These are phyloP conservation scores for Auriscalpium microsporum DNA, from an alignment of 768 basidiomycete species.

Conservation along the genomic window DNA sequence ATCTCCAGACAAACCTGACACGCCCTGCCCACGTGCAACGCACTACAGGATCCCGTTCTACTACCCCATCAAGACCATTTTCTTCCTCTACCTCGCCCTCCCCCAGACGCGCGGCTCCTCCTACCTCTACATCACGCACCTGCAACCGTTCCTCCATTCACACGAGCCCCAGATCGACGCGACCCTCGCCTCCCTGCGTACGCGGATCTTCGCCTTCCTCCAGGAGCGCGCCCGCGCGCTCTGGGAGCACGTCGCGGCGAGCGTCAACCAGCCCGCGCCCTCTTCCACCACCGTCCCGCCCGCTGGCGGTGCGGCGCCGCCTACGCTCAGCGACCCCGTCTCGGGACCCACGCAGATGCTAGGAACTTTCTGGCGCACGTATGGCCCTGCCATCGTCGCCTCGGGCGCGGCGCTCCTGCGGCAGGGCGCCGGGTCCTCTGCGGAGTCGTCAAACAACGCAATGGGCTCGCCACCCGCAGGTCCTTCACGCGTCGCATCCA, in stretches of 20 bases:
- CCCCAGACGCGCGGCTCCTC: conserved; percentile 87
- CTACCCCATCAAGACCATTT: conserved; percentile 68
- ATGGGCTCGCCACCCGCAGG: conserved; percentile 23
- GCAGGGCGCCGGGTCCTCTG: conserved; percentile 32
- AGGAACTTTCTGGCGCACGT: conserved; percentile 66
- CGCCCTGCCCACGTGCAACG: conserved; percentile 8
- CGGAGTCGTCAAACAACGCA: conserved; percentile 21
- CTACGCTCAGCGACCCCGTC: conserved; percentile 42
- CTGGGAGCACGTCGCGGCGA: conserved; percentile 55
- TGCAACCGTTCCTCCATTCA: conserved; percentile 73
- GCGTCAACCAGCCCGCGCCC: conserved; percentile 36
- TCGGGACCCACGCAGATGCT: conserved; percentile 61
- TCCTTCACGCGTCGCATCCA: conserved; percentile 21
- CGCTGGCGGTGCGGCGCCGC: conserved; percentile 28
- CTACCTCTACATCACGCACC: conserved; percentile 70
- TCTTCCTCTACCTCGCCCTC: conserved; percentile 83
- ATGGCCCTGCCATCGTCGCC: conserved; percentile 65
- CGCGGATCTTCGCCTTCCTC: conserved; percentile 49
- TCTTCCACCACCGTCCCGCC: conserved; percentile 15
- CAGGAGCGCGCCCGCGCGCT: conserved; percentile 53
- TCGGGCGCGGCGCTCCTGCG: conserved; percentile 59
- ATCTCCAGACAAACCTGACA: neutral
- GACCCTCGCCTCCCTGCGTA: conserved; percentile 57
- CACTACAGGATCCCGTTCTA: conserved; percentile 80
- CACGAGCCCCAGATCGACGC: conserved; percentile 85